Evolutionary conservation across 1,284 basidiomycete genomes (phyloP), one percentile per base, ranked within the genome.

Genomic region (Mycosarcoma maydis): DNA sequence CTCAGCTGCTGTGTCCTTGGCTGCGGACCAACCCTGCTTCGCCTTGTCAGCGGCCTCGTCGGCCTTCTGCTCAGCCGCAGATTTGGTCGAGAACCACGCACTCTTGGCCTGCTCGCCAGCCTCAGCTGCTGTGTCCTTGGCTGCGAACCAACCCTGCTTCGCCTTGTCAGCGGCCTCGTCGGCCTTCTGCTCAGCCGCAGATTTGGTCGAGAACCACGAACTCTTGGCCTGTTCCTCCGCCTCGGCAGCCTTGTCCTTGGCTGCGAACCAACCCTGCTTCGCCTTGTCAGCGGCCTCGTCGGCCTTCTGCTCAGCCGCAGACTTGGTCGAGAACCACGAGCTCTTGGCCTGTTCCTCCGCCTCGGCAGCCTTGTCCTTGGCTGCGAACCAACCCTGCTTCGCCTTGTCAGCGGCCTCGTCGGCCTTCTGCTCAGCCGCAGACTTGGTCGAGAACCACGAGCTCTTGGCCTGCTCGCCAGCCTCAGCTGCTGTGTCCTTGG

Each of bases 401-500:
- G 53, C 65, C 3, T 45, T 11, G 11, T 41, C 47, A 10, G 41
- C 53, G 4, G 57, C 67, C 19, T 54, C 46, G n/a, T 69, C 50
- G 2, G 53, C 58, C 43, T 61, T 62, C 8, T 55, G 44, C 23
- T 55, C 50, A 14, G 62, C 62, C 17, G 33, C 52, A 13, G 48
- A 47, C 27, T 64, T 56, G 32, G 60, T 51, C 3, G 54, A 57
- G 45, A 49, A 57, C 13, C 43, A 36, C 19, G 44, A 32, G 20
- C 24, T 24, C 32, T 53, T 64, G 49, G 50, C 45, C 22, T 53
- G 36, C 27, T 57, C 49, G 9, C 44, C 52, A 7, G 33, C 46
- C n/a, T 68, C 52, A 14, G 65, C 65, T n/a, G 60, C 59, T 40
- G 51, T 61, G 23, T 61, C 48, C 47, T 69, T 71, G 10, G 58